A percentile compares a stretch with the other conserved stretches of the same genome.
phyloP scores from a whole-genome alignment of 2,329 filamentous ascomycete species.

The Calonectria naviculata region DNA sequence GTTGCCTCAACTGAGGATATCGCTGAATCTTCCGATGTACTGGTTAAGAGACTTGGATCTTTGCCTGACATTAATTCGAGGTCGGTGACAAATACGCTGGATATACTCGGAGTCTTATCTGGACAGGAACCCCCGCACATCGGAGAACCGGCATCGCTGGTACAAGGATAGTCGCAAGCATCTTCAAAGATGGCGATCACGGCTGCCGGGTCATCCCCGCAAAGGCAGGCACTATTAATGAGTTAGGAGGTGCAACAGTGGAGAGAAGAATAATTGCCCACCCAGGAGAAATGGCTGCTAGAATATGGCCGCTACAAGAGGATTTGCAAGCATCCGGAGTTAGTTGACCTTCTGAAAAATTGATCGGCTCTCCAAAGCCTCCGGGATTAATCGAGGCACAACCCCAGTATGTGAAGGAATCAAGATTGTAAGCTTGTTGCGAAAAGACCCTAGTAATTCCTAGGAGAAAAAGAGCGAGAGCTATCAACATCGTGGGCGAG shows the following conservation, averaged over 20 bases:
- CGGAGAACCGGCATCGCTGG: slow-evolving; percentile 40
- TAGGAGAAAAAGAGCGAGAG: slow-evolving; percentile 35
- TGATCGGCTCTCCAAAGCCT: slow-evolving; percentile 25
- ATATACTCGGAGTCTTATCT: slow-evolving; percentile 38
- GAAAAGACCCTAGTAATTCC: slow-evolving; percentile 26
- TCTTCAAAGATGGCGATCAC: slow-evolving; percentile 42
- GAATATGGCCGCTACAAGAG: slow-evolving; percentile 31
- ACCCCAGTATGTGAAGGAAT: slow-evolving; percentile 38
- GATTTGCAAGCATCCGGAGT: slow-evolving; percentile 32
- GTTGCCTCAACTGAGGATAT: neutral
- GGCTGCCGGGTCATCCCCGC: slow-evolving; percentile 45
- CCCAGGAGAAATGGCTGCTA: slow-evolving; percentile 44
- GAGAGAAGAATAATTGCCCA: slow-evolving; percentile 24
- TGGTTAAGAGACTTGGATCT: slow-evolving; percentile 17
- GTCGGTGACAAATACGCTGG: slow-evolving; percentile 45
- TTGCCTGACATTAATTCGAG: slow-evolving; percentile 20
- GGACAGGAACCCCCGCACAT: slow-evolving; percentile 48
- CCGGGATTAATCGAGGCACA: slow-evolving; percentile 33
- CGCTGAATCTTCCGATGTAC: slow-evolving; percentile 3
- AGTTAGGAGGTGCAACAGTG: slow-evolving; percentile 12
- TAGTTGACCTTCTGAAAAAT: slow-evolving; percentile 27
- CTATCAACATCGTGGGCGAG: slow-evolving; percentile 31
- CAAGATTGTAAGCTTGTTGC: slow-evolving; percentile 28
- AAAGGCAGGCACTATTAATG: slow-evolving; percentile 45
- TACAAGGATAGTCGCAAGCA: slow-evolving; percentile 46